Percentiles rank a stretch among this genome's conserved stretches.
Evolutionary conservation across 768 basidiomycete genomes (phyloP).

Genomic region (Auriculariales sp.): DNA sequence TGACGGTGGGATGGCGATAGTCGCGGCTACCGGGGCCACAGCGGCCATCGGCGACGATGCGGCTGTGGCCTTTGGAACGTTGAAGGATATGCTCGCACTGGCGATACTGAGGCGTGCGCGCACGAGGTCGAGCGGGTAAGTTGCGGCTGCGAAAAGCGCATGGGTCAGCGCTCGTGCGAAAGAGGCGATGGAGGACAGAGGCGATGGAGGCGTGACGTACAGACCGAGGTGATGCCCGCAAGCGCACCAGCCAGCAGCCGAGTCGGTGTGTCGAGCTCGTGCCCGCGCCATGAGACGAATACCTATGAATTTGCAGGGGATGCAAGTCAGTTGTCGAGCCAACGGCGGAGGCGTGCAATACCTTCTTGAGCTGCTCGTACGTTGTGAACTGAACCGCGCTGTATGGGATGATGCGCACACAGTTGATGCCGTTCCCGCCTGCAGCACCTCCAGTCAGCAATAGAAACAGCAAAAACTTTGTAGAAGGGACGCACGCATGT

Average conservation of each 20-base stretch:
- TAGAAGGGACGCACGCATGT: too few species aligned
- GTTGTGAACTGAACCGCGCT: conserved; percentile 28
- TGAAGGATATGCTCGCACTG: conserved; percentile 55
- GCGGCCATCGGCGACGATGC: conserved; percentile 15
- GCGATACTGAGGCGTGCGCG: conserved; percentile 87
- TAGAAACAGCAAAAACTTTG: too few species aligned
- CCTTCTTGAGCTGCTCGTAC: conserved; percentile 80
- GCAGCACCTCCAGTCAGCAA: too few species aligned
- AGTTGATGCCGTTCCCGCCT: conserved; percentile 87
- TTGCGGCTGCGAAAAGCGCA: conserved; percentile 46
- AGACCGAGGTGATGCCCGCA: conserved; percentile 89
- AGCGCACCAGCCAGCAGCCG: conserved; percentile 76
- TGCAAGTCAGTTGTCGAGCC: background rate
- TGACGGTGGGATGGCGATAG: conserved; percentile 5
- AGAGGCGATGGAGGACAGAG: conserved; percentile 4
- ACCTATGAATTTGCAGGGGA: conserved; percentile 24
- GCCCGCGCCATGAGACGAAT: conserved; percentile 56
- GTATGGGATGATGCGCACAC: conserved; percentile 86
- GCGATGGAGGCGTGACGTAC: conserved; percentile 30
- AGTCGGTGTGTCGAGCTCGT: conserved; percentile 75
- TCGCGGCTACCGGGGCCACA: conserved; percentile 11
- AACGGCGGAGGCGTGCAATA: conserved; percentile 15
- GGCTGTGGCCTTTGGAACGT: conserved; percentile 10
- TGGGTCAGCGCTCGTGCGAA: too few species aligned
- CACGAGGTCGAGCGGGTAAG: conserved; percentile 89